Percentiles rank a stretch among this genome's conserved stretches.
These are phyloP conservation scores for Quercus agrifolia DNA, from an alignment of 306 rosid genomes.

Conservation along the genomic window DNA sequence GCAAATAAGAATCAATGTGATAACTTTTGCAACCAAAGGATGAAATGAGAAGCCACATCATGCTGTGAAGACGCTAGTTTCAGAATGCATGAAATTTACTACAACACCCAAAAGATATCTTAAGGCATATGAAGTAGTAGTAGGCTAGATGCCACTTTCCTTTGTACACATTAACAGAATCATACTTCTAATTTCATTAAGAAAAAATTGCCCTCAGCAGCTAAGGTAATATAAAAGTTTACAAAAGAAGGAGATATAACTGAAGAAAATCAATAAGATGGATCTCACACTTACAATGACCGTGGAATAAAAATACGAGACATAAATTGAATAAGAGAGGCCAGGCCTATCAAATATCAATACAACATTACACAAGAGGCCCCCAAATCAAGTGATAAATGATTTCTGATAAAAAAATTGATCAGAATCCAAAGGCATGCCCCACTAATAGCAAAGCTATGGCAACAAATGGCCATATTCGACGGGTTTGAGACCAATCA, in stretches of 20 bases:
- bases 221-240: background rate
- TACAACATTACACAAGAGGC: slow-evolving; percentile 22
- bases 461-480: slow-evolving; percentile 38
- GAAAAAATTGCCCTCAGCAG: background rate
- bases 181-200: background rate
- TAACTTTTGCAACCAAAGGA: background rate
- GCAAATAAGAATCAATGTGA: background rate
- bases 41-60: background rate
- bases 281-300: slow-evolving; percentile 23
- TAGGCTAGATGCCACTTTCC: background rate
- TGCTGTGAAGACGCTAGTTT: background rate
- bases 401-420: slow-evolving; percentile 18
- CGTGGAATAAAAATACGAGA: slow-evolving; percentile 8
- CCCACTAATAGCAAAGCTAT: slow-evolving; percentile 37
- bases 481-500: slow-evolving; percentile 37
- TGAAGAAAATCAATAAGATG: slow-evolving; percentile 17
- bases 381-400: slow-evolving; percentile 19
- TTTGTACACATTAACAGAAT: background rate
- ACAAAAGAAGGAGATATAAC: background rate
- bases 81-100: background rate
- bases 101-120: background rate
- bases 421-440: slow-evolving; percentile 47
- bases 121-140: background rate
- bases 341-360: slow-evolving; percentile 23
- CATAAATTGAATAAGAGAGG: slow-evolving; percentile 30